Conservation (phyloP, 805 yeast genomes). For the Lipomyces anomalus region DNA sequence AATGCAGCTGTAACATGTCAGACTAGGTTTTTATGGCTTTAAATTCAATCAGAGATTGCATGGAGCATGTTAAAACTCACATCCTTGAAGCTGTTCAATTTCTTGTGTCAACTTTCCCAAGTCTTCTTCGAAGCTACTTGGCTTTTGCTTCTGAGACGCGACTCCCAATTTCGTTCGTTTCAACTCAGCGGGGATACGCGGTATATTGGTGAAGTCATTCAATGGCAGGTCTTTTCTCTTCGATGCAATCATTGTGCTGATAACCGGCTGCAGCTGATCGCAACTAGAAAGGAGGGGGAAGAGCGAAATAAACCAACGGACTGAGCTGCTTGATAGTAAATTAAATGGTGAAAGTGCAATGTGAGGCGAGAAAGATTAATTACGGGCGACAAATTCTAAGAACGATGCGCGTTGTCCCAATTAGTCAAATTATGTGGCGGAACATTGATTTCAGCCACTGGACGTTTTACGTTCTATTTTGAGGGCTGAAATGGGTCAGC, state of each 20-base stretch:
- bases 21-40: not conserved
- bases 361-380: too few relatives aligned
- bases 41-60: not conserved
- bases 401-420: too few relatives aligned
- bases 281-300: not conserved
- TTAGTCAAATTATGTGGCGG: too few relatives aligned
- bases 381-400: too few relatives aligned
- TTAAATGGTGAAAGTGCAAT: too few relatives aligned
- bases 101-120: slow-evolving; percentile 42
- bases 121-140: slow-evolving; percentile 51
- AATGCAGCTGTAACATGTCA: slow-evolving; percentile 3
- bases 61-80: slow-evolving; percentile 2
- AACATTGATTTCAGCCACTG: too few relatives aligned
- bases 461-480: too few relatives aligned
- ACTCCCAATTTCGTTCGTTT: slow-evolving; percentile 7
- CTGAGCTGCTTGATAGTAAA: too few relatives aligned
- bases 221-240: slow-evolving; percentile 15
- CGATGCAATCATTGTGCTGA: slow-evolving; percentile 9
- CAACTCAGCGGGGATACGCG: slow-evolving; percentile 1
- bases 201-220: slow-evolving; percentile 16
- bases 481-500: too few relatives aligned
- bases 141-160: slow-evolving; percentile 22
- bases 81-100: slow-evolving; percentile 25
- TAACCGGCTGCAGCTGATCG: not conserved
- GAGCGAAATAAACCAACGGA: too few relatives aligned